Evolutionary conservation across 169 alveolate genomes (phyloP), one percentile per base, ranked within the genome.

Genomic region (Plasmodium fragile): DNA sequence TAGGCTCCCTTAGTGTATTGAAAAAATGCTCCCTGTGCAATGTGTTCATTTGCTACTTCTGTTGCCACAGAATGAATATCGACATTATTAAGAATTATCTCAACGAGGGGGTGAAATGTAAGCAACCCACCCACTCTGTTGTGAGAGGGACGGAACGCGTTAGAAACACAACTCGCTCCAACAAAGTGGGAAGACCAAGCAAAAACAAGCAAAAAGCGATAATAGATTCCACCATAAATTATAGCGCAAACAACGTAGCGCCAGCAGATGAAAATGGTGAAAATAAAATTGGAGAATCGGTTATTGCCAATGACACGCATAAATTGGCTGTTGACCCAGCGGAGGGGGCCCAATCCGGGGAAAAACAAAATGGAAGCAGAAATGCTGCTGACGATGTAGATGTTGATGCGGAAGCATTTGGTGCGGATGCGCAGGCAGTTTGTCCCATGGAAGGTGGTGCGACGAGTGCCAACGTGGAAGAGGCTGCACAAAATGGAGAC

Each of bases 21-120:
- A 89, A 89, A 49, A 77, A 89, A 72, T 89, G 94, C 34, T 78
- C 80, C 22, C 5, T 78, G 28, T 89, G 94, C 59, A 89, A 89
- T 65, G 94, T 89, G 71, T 89, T 45, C 34, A 89, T 89, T 55
- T 89, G 94, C 41, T 78, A 72, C 72, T 89, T 89, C 52, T 89
- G 94, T 16, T 89, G 94, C 81, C 90, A 89, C 53, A 52, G 94
- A 78, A 89, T 89, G 94, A 89, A 89, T 10, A 78, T 89, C 30
- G 87, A 89, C 39, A 89, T 78, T 28, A 65, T 89, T 5, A 89
- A 89, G 81, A 89, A 89, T 55, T 89, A 78, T 52, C 34, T 89
- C 11, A 78, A 77, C 52, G 81, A 89, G 43, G 81, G 81, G 8
- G 28, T 30, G 4, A 83, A 83, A 45, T 25, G 18, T 18, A 70